Conservation (phyloP, 257 asterid species). For the Fraxinus anomala region DNA sequence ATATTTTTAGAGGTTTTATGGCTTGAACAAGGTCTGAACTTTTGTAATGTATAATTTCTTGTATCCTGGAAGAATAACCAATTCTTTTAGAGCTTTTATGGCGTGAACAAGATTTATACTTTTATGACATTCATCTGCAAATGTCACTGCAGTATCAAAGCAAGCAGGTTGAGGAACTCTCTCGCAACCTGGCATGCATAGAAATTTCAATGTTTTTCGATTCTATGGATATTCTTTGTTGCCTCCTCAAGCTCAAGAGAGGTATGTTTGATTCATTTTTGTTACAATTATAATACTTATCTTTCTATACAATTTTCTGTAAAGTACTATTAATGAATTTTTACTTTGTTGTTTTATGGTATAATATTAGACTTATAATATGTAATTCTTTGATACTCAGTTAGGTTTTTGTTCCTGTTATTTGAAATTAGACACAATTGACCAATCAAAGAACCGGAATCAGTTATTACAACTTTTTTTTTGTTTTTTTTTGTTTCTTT, state of each 20-base stretch:
- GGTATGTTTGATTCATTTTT: background rate
- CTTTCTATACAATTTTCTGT: background rate
- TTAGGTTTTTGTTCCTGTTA: too few species aligned
- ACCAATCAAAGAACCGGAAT: too few species aligned
- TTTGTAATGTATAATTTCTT: background rate
- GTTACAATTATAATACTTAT: background rate
- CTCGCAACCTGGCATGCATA: constrained; percentile 39
- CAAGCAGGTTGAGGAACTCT: constrained; percentile 47
- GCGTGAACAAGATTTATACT: constrained; percentile 1
- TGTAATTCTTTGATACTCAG: too few species aligned
- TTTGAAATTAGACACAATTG: too few species aligned
- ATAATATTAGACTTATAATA: too few species aligned
- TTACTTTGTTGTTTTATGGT: too few species aligned
- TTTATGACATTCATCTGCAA: constrained; percentile 36
- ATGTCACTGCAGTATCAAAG: constrained; percentile 55
- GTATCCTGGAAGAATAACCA: background rate
- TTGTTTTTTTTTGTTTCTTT: too few species aligned
- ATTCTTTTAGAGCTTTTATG: background rate
- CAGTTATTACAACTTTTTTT: too few species aligned
- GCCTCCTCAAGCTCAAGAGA: constrained; percentile 15
- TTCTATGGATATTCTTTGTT: constrained; percentile 39
- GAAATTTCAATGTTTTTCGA: constrained; percentile 39
- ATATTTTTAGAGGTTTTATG: background rate
- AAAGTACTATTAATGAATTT: background rate
- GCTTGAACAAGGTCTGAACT: background rate